A percentile compares a stretch with the other conserved stretches of the same genome.
Conservation (phyloP, 2,329 filamentous ascomycete genomes). For the Raffaelea deltoideospora region DNA sequence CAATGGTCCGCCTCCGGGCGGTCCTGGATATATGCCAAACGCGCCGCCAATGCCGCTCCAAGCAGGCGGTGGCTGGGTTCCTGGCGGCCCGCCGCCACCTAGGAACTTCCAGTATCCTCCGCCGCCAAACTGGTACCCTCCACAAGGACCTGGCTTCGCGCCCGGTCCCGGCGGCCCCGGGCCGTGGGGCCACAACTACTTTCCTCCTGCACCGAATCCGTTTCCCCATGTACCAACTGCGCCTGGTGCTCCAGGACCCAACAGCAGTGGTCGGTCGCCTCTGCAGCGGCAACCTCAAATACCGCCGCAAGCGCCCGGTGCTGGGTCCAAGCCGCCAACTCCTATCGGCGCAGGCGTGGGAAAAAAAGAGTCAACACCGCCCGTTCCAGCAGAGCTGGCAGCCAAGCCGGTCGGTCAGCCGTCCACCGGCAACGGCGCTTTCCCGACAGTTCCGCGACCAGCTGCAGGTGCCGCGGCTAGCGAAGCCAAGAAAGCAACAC, state of each 20-base stretch:
- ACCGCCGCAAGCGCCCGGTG: slow-evolving; percentile 14
- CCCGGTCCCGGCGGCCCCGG: slow-evolving; percentile 20
- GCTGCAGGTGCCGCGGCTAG: background rate
- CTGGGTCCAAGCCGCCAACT: slow-evolving; percentile 32
- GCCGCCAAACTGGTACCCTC: slow-evolving; percentile 64
- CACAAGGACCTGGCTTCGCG: slow-evolving; percentile 54
- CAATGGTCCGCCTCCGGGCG: slow-evolving; percentile 13
- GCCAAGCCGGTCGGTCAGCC: slow-evolving; percentile 35
- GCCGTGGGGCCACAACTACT: slow-evolving; percentile 3
- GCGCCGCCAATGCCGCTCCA: slow-evolving; percentile 16
- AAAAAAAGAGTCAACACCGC: slow-evolving; percentile 15
- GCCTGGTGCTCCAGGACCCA: no score
- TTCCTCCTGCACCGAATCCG: no score
- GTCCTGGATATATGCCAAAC: slow-evolving; percentile 13
- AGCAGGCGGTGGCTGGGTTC: slow-evolving; percentile 15
- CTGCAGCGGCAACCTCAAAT: slow-evolving; percentile 9
- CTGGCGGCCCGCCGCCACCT: slow-evolving; percentile 11
- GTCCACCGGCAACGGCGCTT: slow-evolving; percentile 16
- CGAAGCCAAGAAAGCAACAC: background rate
- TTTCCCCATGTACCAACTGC: no score
- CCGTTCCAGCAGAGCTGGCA: slow-evolving; percentile 32
- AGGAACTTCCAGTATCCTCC: slow-evolving; percentile 56
- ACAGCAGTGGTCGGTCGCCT: no score
- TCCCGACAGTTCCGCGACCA: slow-evolving; percentile 23
- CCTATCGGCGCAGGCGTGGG: slow-evolving; percentile 37